Percentiles rank a stretch among this genome's conserved stretches.
These are phyloP conservation scores for Emiliania huxleyi DNA, from an alignment of 78 protist species.

Conservation along the genomic window DNA sequence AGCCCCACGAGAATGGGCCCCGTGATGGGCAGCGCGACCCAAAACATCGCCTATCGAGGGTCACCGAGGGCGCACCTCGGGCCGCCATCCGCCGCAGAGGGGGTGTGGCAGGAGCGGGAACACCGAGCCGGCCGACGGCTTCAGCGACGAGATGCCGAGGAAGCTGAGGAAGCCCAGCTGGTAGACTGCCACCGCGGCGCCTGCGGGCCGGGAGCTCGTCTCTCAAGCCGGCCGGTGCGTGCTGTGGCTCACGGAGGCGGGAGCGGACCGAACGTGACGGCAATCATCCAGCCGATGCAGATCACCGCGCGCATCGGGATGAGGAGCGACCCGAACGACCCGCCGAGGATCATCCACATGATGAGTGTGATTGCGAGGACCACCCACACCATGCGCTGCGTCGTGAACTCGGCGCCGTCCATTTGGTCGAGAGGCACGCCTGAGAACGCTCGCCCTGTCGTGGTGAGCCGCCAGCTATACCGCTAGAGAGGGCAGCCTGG, in stretches of 20 bases:
- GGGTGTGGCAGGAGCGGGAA: too few relatives aligned
- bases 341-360: conserved; percentile 41
- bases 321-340: conserved; percentile 45
- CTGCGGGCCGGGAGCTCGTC: too few relatives aligned
- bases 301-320: conserved; percentile 55
- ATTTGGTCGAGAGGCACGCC: background rate
- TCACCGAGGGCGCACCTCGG: too few relatives aligned
- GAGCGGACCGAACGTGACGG: background rate
- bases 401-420: background rate
- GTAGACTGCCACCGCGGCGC: conserved; percentile 21
- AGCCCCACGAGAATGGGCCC: conserved; percentile 62
- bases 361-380: background rate
- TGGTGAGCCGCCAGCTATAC: too few relatives aligned
- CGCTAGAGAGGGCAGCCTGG: too few relatives aligned
- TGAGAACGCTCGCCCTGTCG: too few relatives aligned
- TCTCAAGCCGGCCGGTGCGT: too few relatives aligned
- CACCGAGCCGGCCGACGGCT: conserved; percentile 41
- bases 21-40: conserved; percentile 51
- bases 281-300: conserved; percentile 35
- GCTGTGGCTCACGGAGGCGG: too few relatives aligned
- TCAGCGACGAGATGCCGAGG: background rate
- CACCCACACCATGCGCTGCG: background rate
- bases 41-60: too few relatives aligned
- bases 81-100: too few relatives aligned
- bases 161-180: conserved; percentile 5